A percentile compares a stretch with the other conserved stretches of the same genome.
Conservation (phyloP, 495 filamentous ascomycete genomes). For the Elasticomyces elasticus region DNA sequence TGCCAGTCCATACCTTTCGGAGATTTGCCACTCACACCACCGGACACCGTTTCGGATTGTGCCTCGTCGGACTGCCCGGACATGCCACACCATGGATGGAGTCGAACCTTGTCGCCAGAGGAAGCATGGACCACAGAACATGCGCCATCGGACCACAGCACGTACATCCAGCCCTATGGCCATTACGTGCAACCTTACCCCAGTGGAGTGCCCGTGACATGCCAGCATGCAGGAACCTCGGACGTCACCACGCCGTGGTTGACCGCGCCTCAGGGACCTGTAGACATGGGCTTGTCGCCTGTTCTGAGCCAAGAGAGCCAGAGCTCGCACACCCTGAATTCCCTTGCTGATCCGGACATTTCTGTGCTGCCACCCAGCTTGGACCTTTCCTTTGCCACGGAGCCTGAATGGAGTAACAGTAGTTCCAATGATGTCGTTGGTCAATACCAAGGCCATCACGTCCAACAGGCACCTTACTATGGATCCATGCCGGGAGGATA, state of each 20-base stretch:
- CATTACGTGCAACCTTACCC: background rate
- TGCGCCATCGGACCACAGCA: conserved; percentile 4
- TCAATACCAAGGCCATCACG: background rate
- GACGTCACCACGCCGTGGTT: conserved; percentile 7
- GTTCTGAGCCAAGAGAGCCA: conserved; percentile 22
- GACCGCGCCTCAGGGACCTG: background rate
- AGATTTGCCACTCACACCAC: conserved; percentile 8
- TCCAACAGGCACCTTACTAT: background rate
- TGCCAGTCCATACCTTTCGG: conserved; percentile 12
- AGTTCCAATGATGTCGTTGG: background rate
- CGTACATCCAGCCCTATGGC: conserved; percentile 1
- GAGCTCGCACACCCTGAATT: conserved; percentile 18
- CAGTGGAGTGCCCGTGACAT: background rate
- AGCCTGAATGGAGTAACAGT: conserved; percentile 1
- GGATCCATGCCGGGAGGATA: conserved; percentile 1
- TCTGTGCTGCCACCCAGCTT: conserved; percentile 1
- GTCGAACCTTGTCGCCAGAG: conserved; percentile 2
- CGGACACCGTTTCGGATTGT: conserved; percentile 14
- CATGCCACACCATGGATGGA: conserved; percentile 3
- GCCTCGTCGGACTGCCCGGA: conserved; percentile 12
- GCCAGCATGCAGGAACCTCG: background rate
- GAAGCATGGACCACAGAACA: conserved; percentile 1
- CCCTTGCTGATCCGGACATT: conserved; percentile 15
- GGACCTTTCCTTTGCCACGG: conserved; percentile 7
- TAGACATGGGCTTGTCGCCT: conserved; percentile 17